Percentiles rank a stretch among this genome's conserved stretches.
phyloP scores from a whole-genome alignment of 306 rosid species.

The Fagus crenata region DNA sequence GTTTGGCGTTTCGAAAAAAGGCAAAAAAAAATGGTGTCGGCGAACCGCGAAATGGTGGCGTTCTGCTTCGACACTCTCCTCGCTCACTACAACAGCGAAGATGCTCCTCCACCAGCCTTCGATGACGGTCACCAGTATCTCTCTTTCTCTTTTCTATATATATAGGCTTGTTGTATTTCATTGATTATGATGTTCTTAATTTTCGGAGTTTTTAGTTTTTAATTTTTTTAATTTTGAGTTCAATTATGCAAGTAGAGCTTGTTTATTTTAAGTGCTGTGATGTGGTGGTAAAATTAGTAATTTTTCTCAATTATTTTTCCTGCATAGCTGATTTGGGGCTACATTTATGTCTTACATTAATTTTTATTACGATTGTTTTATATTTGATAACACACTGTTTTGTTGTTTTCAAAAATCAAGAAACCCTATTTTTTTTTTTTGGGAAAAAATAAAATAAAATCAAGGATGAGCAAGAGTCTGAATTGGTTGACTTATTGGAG shows the following conservation, averaged over 20 bases:
- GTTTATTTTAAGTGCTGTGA: not conserved
- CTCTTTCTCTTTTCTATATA: not conserved
- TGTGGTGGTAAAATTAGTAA: not conserved
- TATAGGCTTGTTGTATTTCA: slow-evolving; percentile 2
- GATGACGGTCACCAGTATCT: slow-evolving; percentile 93
- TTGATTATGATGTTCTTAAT: not conserved
- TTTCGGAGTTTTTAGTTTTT: not conserved
- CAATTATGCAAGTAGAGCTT: not conserved
- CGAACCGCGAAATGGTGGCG: slow-evolving; percentile 87
- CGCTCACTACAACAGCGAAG: slow-evolving; percentile 77
- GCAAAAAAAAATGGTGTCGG: slow-evolving; percentile 69
- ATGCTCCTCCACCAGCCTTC: slow-evolving; percentile 78
- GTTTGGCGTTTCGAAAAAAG: not conserved
- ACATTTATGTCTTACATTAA: not conserved
- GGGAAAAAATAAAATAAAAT: not conserved
- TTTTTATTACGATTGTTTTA: not conserved
- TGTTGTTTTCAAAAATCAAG: too few relatives aligned
- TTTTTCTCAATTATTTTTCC: not conserved
- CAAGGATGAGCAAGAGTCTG: not conserved
- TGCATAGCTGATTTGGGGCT: not conserved
- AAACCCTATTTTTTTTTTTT: not conserved
- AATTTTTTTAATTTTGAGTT: not conserved
- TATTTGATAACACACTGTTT: not conserved
- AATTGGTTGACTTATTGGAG: not conserved
- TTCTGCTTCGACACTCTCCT: slow-evolving; percentile 90